Conservation (phyloP, 352 stramenopile genomes). For the Phytophthora cryptogea region DNA sequence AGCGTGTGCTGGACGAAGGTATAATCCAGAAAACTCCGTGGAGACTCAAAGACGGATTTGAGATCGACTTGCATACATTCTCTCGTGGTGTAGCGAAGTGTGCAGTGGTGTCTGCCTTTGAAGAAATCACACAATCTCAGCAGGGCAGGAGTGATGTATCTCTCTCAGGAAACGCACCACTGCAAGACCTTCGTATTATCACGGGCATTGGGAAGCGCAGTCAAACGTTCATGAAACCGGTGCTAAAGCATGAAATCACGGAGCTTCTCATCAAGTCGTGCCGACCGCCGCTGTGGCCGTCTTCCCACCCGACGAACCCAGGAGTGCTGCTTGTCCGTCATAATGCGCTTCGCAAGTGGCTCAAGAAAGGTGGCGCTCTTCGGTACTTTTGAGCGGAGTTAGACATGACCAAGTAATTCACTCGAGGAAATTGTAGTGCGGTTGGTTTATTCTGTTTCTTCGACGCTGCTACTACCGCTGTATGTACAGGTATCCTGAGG, state of each 20-base stretch:
- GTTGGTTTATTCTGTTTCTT: background rate
- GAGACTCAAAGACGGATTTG: slow-evolving; percentile 59
- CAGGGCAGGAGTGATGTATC: slow-evolving; percentile 37
- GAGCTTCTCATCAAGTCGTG: slow-evolving; percentile 57
- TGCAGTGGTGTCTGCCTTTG: slow-evolving; percentile 66
- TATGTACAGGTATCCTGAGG: slow-evolving; percentile 25
- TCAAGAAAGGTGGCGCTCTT: slow-evolving; percentile 45
- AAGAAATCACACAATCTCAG: slow-evolving; percentile 41
- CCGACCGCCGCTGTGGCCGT: slow-evolving; percentile 52
- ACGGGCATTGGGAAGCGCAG: slow-evolving; percentile 72
- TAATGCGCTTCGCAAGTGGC: slow-evolving; percentile 61
- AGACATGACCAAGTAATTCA: background rate
- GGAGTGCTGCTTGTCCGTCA: slow-evolving; percentile 59
- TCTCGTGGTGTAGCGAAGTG: slow-evolving; percentile 69
- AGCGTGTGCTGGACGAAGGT: slow-evolving; percentile 48
- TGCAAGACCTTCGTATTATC: slow-evolving; percentile 70
- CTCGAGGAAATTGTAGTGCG: background rate
- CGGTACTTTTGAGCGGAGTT: slow-evolving; percentile 37
- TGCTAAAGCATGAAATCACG: slow-evolving; percentile 56
- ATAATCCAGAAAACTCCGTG: slow-evolving; percentile 51
- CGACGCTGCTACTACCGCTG: slow-evolving; percentile 12
- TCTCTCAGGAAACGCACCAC: slow-evolving; percentile 18
- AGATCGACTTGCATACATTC: slow-evolving; percentile 77
- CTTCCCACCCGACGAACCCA: slow-evolving; percentile 57
- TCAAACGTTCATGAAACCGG: slow-evolving; percentile 60